Evolutionary conservation across 805 yeast species (phyloP), one percentile per base, ranked within the genome.

Genomic region (Nakazawaea anatomiae): DNA sequence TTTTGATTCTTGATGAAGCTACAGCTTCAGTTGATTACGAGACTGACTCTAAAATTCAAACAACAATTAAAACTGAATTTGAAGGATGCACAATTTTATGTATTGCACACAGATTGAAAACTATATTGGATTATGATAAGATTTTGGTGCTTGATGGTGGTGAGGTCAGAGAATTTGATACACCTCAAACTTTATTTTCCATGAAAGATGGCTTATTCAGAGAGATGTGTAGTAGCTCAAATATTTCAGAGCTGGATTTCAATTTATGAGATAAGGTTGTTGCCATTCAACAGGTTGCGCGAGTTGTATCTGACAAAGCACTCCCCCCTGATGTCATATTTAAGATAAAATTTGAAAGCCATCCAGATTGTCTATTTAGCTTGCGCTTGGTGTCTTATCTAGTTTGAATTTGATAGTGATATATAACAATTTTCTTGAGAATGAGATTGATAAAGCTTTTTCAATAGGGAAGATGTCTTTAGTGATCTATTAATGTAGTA

Each of bases 11-110:
- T 54, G 92, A 86, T 63, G 92, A 86, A 64, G 91, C 91, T 2
- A 86, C 92, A 0, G 82, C 89, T 1, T 77, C 83, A 41, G 91
- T 86, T 18, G 92, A 86, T 62, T 80, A 80, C 60, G 86, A 79
- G 57, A 85, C 91, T 0, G 92, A 85, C 64, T 68, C 76, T 11
- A 74, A 78, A 60, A 77, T 85, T 55, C 91, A 86, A 63, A 48
- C 63, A 0, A 81, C 86, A 2, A 84, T 86, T 55, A 72, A 71
- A 0, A 60, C 62, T 4, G 87, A 83, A 57, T 86, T 86, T 60
- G 65, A 68, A 9, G 66, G 75, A 38, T 83, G 89, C 61, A 85
- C 91, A 0, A 79, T 86, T 42, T 62, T 85, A 46, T 83, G 89
- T 61, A 82, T 85, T 63, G 91, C 91, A 2, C 91, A 85, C 58